These are phyloP conservation scores for Fomes fomentarius DNA, from an alignment of 1,284 basidiomycete genomes.

Conservation along the genomic window DNA sequence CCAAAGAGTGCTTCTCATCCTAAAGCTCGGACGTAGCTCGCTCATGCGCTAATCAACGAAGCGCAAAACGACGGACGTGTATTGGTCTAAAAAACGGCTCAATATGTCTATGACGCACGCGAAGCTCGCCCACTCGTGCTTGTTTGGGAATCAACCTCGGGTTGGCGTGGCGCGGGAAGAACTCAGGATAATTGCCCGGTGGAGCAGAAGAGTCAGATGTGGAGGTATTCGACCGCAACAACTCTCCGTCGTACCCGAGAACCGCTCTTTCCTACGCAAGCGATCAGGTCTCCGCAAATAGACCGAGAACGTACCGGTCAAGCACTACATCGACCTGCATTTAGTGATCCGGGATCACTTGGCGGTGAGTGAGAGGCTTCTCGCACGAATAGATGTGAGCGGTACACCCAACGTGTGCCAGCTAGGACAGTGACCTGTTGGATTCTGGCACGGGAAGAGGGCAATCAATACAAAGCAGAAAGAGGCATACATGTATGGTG, in stretches of 20 bases:
- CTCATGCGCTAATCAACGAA: neutral
- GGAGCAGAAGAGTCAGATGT: conserved; percentile 15
- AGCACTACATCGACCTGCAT: neutral
- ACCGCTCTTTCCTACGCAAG: neutral
- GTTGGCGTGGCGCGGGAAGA: conserved; percentile 1
- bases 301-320: conserved; percentile 17
- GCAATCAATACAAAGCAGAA: conserved; percentile 18
- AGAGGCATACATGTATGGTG: conserved; percentile 17
- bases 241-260: neutral
- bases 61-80: conserved; percentile 5
- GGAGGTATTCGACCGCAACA: neutral
- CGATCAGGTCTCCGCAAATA: conserved; percentile 4
- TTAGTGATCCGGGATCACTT: neutral
- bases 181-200: conserved; percentile 6
- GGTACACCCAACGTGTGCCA: neutral
- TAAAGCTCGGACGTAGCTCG: conserved; percentile 21
- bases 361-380: neutral
- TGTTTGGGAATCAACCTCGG: conserved; percentile 1
- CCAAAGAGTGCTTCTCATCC: no score
- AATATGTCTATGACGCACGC: conserved; percentile 2
- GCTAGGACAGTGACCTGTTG: neutral
- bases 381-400: neutral
- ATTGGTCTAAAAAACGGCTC: neutral
- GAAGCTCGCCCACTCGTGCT: conserved; percentile 8
- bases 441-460: conserved; percentile 13